Percentiles rank a stretch among this genome's conserved stretches.
phyloP scores from a whole-genome alignment of 306 rosid genomes.

The Begonia peltatifolia region DNA sequence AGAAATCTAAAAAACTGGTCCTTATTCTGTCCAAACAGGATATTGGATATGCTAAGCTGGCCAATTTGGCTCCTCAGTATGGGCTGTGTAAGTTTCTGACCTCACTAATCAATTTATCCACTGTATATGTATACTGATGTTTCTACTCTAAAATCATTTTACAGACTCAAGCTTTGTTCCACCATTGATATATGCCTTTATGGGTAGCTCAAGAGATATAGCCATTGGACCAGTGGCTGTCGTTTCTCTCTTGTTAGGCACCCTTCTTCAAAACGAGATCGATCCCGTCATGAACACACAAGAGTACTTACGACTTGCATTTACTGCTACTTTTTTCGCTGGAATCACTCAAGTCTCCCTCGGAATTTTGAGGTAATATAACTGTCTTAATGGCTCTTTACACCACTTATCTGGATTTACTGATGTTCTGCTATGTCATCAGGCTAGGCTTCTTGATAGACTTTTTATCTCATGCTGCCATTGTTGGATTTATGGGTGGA shows the following conservation, averaged over 20 bases:
- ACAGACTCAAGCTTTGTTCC: constrained; percentile 31
- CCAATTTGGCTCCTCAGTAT: constrained; percentile 14
- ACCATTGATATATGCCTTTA: constrained; percentile 21
- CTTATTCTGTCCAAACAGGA: constrained; percentile 8
- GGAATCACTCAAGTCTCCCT: constrained; percentile 20
- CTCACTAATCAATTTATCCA: no score
- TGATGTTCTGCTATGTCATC: constrained; percentile 7
- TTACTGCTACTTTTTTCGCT: constrained; percentile 25
- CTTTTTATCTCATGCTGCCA: constrained; percentile 93
- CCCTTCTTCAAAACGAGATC: constrained; percentile 13
- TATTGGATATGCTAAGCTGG: constrained; percentile 29
- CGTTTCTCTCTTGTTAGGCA: constrained; percentile 26
- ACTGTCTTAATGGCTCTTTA: not conserved
- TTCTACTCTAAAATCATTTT: not conserved
- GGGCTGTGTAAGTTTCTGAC: constrained; percentile 16
- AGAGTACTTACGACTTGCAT: constrained; percentile 16
- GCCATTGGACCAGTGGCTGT: constrained; percentile 29
- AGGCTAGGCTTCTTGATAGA: constrained; percentile 94
- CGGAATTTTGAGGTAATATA: constrained; percentile 18
- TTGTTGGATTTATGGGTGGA: constrained; percentile 95
- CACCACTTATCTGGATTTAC: not conserved
- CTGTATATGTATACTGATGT: no score
- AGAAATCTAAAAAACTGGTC: no score
- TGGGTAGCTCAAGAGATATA: constrained; percentile 32
- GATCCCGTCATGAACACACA: constrained; percentile 1